Conservation (phyloP, 2,329 filamentous ascomycete species). For the Epichloe bromicola region DNA sequence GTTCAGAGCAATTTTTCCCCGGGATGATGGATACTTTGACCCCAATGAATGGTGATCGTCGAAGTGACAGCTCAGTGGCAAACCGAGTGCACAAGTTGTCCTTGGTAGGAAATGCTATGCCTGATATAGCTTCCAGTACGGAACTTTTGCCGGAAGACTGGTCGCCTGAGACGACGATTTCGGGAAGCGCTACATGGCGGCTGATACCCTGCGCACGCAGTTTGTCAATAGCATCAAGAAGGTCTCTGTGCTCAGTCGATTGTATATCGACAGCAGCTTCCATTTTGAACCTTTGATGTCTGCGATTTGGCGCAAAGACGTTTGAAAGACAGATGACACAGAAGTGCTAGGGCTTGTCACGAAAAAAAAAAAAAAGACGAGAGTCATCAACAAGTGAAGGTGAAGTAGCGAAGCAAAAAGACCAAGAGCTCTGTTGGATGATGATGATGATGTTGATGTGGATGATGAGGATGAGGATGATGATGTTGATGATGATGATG, state of each 20-base stretch:
- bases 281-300: background rate
- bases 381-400: background rate
- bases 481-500: no score
- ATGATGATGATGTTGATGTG: background rate
- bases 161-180: constrained; percentile 45
- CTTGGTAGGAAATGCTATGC: constrained; percentile 44
- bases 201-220: constrained; percentile 5
- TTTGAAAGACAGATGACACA: background rate
- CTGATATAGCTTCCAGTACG: constrained; percentile 50
- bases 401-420: background rate
- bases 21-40: constrained; percentile 23
- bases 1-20: constrained; percentile 13
- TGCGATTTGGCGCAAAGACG: background rate
- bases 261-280: constrained; percentile 1
- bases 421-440: background rate
- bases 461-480: background rate
- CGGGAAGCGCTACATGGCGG: constrained; percentile 23
- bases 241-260: constrained; percentile 4
- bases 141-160: constrained; percentile 52
- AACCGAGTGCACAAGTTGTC: constrained; percentile 49
- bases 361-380: background rate
- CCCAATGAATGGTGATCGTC: constrained; percentile 23
- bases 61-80: constrained; percentile 46
- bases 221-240: constrained; percentile 8
- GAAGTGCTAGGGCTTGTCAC: background rate